Base-by-base conservation (phyloP, 257 asterid species). In the Jacaranda mimosifolia region DNA sequence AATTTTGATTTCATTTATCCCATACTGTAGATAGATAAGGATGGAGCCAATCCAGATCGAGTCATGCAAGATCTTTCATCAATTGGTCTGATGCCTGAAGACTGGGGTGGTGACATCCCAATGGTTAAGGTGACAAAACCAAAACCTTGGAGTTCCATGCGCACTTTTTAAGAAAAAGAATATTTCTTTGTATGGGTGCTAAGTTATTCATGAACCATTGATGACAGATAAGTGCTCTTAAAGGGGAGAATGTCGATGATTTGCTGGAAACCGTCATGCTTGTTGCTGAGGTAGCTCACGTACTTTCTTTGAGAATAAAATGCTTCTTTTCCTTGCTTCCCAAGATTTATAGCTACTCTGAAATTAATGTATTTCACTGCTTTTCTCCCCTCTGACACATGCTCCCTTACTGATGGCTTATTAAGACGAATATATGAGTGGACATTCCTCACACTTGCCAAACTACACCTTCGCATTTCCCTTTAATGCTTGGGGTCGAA, bases 231-330 rank as follows among this genome's bases (percentile, higher is more conserved):
- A 93, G 98, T 83, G 99, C 98, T 80, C 98, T 96, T 68, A 96
- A 91, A 81, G 99, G 99, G 87, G 95, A 96, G 87, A 92, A 96
- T 72, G 83, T 96, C 71, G 97, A 93, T 72, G 97, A 91, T 19
- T 89, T 93, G 87, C 90, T 96, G 94, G 99, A 96, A 81, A 96
- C 97, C 10, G 55, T 93, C 84, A 93, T 93, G 93, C 99, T 96
- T 83, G 92, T 96, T 79, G 96, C 99, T 40, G 99, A 96, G 97
- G 99, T 96, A 89, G 82, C 75, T 62, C 77, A 36, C 65, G 75
- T 17, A 13, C 43, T 56, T 62, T 53, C 48, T 40, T 70, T 32
- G 51, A 21, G 75, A 68, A 43, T 71, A 75, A 26, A 14, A 42
- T n/a, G 15, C 43, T 69, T 68, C 56, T 73, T 43, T 36, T 40